Evolutionary conservation across 2,329 filamentous ascomycete species (phyloP).

Genomic region (Fusarium humuli): DNA sequence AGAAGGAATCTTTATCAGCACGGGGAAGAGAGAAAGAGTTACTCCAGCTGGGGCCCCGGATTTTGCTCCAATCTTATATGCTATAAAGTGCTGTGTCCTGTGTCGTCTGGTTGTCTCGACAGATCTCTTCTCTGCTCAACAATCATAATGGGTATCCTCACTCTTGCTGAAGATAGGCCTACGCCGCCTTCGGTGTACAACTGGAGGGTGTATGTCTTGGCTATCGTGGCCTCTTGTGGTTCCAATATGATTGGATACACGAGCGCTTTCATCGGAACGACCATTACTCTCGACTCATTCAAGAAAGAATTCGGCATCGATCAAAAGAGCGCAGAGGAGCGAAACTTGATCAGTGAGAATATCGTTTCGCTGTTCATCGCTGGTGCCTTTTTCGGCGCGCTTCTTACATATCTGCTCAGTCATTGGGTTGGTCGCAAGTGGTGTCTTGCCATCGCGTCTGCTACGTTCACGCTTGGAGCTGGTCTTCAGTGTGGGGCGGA

Average conservation of each 20-base stretch:
- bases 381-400: constrained; percentile 75
- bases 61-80: constrained; percentile 4
- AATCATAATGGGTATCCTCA: constrained; percentile 47
- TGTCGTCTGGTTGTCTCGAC: not conserved
- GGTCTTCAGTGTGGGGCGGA: constrained; percentile 68
- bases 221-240: constrained; percentile 53
- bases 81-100: constrained; percentile 11
- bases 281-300: constrained; percentile 71
- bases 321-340: constrained; percentile 53
- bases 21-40: constrained; percentile 10
- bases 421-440: constrained; percentile 39
- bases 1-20: constrained; percentile 23
- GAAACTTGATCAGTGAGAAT: constrained; percentile 50
- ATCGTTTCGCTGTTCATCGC: constrained; percentile 73
- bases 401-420: constrained; percentile 63
- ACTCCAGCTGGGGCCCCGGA: constrained; percentile 28
- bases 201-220: constrained; percentile 50
- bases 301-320: constrained; percentile 68
- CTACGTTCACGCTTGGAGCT: constrained; percentile 55
- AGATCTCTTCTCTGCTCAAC: constrained; percentile 1
- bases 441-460: constrained; percentile 54
- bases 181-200: constrained; percentile 55
- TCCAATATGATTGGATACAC: constrained; percentile 57
- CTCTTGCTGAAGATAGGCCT: constrained; percentile 52
- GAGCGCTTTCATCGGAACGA: constrained; percentile 75